Conservation (phyloP, 768 basidiomycete genomes). For the Roridomyces roridus region DNA sequence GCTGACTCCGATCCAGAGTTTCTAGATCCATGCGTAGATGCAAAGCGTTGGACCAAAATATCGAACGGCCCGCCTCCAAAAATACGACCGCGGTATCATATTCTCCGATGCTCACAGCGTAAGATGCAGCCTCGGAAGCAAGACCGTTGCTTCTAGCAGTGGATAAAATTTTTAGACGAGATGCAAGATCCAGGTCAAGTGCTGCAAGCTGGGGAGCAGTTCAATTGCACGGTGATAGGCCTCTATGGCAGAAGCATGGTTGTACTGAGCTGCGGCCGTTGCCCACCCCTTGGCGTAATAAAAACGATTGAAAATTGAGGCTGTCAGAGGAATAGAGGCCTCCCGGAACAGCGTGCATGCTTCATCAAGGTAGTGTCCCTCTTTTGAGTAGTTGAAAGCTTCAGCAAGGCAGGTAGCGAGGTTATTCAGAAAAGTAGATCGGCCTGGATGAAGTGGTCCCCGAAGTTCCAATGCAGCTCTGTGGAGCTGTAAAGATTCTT, state of each 20-base stretch:
- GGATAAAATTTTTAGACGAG: conserved; percentile 1
- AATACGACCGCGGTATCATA: not conserved
- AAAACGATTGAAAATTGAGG: no score
- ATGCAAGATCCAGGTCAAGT: not conserved
- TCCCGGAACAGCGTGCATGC: conserved; percentile 27
- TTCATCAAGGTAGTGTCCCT: conserved; percentile 31
- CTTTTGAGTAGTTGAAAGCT: conserved; percentile 31
- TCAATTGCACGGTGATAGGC: conserved; percentile 2
- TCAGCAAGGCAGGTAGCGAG: conserved; percentile 23
- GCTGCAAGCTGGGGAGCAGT: conserved; percentile 6
- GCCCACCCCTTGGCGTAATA: not conserved
- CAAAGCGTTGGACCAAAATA: conserved; percentile 12
- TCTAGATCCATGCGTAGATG: not conserved
- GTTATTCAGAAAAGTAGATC: conserved; percentile 7
- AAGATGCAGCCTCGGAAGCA: conserved; percentile 2
- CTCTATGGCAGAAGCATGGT: not conserved
- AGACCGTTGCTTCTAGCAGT: not conserved
- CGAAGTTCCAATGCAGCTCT: conserved; percentile 13
- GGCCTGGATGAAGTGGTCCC: conserved; percentile 12
- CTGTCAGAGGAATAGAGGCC: no score
- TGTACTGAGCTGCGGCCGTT: not conserved
- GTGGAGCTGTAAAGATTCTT: conserved; percentile 22
- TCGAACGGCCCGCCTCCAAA: conserved; percentile 1
- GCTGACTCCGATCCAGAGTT: not conserved
- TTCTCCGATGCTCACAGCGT: not conserved